phyloP scores from a whole-genome alignment of 495 filamentous ascomycete genomes.

The Darksidea phi region DNA sequence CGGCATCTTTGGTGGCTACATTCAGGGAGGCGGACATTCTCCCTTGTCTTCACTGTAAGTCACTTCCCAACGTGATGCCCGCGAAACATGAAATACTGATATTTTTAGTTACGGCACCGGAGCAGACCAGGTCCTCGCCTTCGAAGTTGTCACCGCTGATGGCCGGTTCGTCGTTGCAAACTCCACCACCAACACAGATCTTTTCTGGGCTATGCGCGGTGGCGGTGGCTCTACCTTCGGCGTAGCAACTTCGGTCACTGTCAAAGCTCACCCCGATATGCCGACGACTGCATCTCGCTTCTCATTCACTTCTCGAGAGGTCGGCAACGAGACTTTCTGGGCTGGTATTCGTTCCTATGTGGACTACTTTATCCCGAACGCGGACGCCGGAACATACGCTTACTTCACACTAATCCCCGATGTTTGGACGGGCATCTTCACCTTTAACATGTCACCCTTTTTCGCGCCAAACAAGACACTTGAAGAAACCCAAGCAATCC shows the following conservation, averaged over 20 bases:
- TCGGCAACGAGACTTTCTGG: slow-evolving; percentile 35
- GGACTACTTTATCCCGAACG: slow-evolving; percentile 27
- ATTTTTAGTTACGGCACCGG: slow-evolving; percentile 22
- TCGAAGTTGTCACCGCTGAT: slow-evolving; percentile 25
- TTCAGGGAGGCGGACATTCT: slow-evolving; percentile 32
- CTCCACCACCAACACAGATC: slow-evolving; percentile 21
- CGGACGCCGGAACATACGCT: slow-evolving; percentile 28
- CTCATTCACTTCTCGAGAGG: slow-evolving; percentile 20
- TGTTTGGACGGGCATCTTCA: slow-evolving; percentile 19
- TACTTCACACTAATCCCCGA: slow-evolving; percentile 27
- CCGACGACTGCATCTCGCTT: slow-evolving; percentile 21
- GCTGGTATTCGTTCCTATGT: slow-evolving; percentile 25
- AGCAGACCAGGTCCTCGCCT: slow-evolving; percentile 28
- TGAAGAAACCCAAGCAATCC: slow-evolving; percentile 8
- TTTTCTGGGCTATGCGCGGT: slow-evolving; percentile 33
- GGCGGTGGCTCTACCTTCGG: slow-evolving; percentile 31
- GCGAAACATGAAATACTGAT: neutral
- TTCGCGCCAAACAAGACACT: slow-evolving; percentile 30
- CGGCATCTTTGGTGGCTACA: slow-evolving; percentile 33
- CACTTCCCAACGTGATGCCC: neutral
- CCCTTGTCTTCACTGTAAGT: slow-evolving; percentile 26
- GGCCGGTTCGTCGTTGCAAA: slow-evolving; percentile 28
- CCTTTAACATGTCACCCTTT: slow-evolving; percentile 32
- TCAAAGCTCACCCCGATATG: slow-evolving; percentile 32
- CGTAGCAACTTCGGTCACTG: slow-evolving; percentile 21